Conservation (phyloP, 148 eudicot species). For the Rhododendron molle region DNA sequence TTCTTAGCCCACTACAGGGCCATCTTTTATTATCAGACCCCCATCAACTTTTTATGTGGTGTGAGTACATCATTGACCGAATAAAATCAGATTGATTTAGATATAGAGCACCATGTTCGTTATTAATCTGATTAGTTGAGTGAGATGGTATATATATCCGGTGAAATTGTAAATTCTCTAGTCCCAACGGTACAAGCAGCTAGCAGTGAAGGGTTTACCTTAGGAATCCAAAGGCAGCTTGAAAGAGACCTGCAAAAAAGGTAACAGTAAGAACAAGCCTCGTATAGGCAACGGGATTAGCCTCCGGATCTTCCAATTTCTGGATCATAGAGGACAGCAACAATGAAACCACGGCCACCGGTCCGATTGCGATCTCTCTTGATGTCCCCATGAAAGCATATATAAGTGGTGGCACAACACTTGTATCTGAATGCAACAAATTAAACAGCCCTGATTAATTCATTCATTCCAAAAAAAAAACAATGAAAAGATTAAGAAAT, state of each 20-base stretch:
- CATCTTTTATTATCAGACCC: not conserved
- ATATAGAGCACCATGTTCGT: not conserved
- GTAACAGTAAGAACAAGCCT: slow-evolving; percentile 49
- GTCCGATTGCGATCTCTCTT: slow-evolving; percentile 52
- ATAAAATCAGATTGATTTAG: not conserved
- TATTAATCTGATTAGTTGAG: not conserved
- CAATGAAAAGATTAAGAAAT: not conserved
- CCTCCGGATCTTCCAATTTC: slow-evolving; percentile 41
- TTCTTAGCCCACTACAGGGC: not conserved
- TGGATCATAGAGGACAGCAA: slow-evolving; percentile 41
- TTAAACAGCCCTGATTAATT: not conserved
- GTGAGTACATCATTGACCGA: not conserved
- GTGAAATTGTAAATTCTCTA: not conserved
- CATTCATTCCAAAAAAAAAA: not conserved
- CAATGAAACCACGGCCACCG: slow-evolving; percentile 55
- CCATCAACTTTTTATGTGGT: not conserved
- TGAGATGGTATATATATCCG: not conserved
- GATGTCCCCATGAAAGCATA: slow-evolving; percentile 63
- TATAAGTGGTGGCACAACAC: slow-evolving; percentile 51
- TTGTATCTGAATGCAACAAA: slow-evolving; percentile 33
- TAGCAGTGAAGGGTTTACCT: slow-evolving; percentile 24
- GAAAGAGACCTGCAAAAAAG: slow-evolving; percentile 44
- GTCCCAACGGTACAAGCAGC: not conserved
- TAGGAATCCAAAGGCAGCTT: slow-evolving; percentile 52
- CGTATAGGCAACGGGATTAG: slow-evolving; percentile 38